A percentile compares a stretch with the other conserved stretches of the same genome.
These are phyloP conservation scores for Pezicula neosporulosa DNA, from an alignment of 2,329 filamentous ascomycete genomes.

Conservation along the genomic window DNA sequence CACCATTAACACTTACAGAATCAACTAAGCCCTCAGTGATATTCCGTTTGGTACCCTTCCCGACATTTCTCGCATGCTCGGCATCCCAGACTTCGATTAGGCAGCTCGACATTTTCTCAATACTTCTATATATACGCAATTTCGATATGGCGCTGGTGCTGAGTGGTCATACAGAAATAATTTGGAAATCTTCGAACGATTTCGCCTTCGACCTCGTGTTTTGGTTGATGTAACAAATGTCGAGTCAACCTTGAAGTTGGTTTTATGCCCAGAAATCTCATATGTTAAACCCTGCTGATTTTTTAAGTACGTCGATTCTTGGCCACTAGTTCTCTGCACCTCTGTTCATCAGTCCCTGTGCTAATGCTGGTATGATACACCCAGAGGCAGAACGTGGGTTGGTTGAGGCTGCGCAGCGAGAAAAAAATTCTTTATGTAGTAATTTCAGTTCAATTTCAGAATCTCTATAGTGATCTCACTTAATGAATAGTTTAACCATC, in stretches of 20 bases:
- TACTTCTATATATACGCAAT: not conserved
- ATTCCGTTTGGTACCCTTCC: not conserved
- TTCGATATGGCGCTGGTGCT: slow-evolving; percentile 2
- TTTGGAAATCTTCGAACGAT: slow-evolving; percentile 44
- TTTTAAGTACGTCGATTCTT: not conserved
- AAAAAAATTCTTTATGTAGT: not conserved
- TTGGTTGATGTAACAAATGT: slow-evolving; percentile 34
- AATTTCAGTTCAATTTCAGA: too few relatives aligned
- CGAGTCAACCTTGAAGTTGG: slow-evolving; percentile 14
- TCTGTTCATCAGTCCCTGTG: slow-evolving; percentile 58
- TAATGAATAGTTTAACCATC: not conserved
- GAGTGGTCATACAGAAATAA: slow-evolving; percentile 37
- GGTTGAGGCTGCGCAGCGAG: slow-evolving; percentile 34
- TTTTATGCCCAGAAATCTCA: not conserved
- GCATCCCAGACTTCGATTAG: slow-evolving; percentile 5
- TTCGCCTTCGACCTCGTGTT: slow-evolving; percentile 42
- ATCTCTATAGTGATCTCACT: too few relatives aligned
- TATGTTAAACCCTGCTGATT: not conserved
- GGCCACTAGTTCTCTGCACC: slow-evolving; percentile 29
- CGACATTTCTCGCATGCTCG: not conserved
- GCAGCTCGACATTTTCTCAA: slow-evolving; percentile 1
- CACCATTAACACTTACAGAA: not conserved
- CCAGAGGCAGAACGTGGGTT: slow-evolving; percentile 56
- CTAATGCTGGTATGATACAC: slow-evolving; percentile 58
- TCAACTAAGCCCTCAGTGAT: not conserved